Evolutionary conservation across 192 early-diverging fungal species (phyloP).

Genomic region (Backusella parvicylindrica): DNA sequence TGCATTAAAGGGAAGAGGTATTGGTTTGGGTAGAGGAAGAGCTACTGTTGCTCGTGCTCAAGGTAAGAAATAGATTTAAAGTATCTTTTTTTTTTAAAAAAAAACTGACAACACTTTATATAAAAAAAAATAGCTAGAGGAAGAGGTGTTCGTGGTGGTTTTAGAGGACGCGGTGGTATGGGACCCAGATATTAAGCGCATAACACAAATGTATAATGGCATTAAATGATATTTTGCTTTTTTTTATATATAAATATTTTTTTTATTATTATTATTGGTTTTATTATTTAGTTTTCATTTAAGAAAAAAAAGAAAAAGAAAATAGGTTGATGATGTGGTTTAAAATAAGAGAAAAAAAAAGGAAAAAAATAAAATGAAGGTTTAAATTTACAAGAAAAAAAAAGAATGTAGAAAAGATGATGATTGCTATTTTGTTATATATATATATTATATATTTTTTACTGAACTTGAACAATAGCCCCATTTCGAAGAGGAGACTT

Average conservation of each 20-base stretch:
- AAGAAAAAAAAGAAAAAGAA: neutral
- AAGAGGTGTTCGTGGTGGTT: constrained; percentile 18
- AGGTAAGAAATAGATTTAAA: neutral
- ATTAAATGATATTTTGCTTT: neutral
- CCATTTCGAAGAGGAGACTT: neutral
- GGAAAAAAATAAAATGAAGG: neutral
- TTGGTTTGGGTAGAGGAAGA: constrained; percentile 74
- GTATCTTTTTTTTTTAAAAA: neutral
- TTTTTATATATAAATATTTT: neutral
- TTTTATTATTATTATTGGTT: neutral
- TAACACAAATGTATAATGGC: neutral
- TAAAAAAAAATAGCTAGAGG: constrained; percentile 14
- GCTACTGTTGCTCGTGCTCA: constrained; percentile 83
- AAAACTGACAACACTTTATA: neutral
- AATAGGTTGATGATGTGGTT: neutral
- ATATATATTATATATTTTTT: neutral
- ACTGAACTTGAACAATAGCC: constrained; percentile 7
- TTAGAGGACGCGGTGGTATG: constrained; percentile 17
- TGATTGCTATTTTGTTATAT: neutral
- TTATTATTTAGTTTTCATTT: neutral
- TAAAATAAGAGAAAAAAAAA: neutral
- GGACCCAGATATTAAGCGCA: constrained; percentile 11
- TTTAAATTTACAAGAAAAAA: neutral
- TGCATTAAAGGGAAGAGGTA: constrained; percentile 74
- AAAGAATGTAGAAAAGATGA: neutral